Evolutionary conservation across 371 early-diverging fungal genomes (phyloP), one percentile per base, ranked within the genome.

Genomic region (Apophysomyces trapeziformis): DNA sequence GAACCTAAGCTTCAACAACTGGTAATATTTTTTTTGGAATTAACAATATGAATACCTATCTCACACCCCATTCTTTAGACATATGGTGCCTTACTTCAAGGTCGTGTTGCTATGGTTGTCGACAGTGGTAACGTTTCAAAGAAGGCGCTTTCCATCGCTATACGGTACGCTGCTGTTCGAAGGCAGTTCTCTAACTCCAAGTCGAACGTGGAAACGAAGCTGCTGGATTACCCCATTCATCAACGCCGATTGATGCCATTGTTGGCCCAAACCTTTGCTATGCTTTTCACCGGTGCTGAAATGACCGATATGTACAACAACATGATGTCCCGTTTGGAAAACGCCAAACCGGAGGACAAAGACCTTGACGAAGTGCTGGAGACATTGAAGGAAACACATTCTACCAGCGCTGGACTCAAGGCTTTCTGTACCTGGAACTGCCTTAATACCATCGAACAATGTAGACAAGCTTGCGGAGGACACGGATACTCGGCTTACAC

Each of bases 401-500:
- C 95, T 7, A 96, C 96, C 59, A 88, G 89, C 60, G 95, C 96
- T 14, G 96, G 96, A 46, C 85, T 96, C 65, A 96, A 96, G 82
- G 95, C 95, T n/a, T 95, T 95, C 72, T 94, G 96, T 78, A 96
- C 96, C 6, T 96, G 96, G 94, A 91, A 87, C 69, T 89, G 91
- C 57, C 83, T 95, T 43, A 89, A 85, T 69, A 93, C 91, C 39
- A 95, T 94, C 60, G 96, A 96, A 75, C 90, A 93, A 67, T 95
- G 95, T 75, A 87, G 96, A 36, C 96, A 96, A 80, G 82, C 95
- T 8, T 86, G 93, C 64, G 96, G 96, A 66, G 93, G 96, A 16
- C 96, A 96, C 71, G 96, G 96, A 11, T 96, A 96, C 82, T 92
- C 93, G 45, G 88, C 93, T 38, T 95, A 95, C 85, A 92, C 94